A percentile compares a stretch with the other conserved stretches of the same genome.
phyloP scores from a whole-genome alignment of 441 rosid species.

The Bruguiera hainesii region DNA sequence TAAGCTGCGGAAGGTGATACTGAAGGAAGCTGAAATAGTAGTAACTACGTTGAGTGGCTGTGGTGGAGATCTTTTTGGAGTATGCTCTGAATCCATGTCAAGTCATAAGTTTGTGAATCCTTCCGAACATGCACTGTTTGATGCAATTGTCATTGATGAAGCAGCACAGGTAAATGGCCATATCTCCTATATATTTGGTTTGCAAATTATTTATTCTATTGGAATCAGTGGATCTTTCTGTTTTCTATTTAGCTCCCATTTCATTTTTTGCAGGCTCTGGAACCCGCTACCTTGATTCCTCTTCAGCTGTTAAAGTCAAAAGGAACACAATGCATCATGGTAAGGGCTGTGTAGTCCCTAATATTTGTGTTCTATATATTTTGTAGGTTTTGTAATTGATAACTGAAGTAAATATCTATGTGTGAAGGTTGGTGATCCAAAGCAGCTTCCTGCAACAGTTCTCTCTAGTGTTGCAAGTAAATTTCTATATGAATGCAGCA shows the following conservation, averaged over 20 bases:
- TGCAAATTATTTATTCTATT: conserved; percentile 14
- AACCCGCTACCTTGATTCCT: conserved; percentile 98
- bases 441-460: conserved; percentile 99
- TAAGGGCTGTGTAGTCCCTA: conserved; percentile 27
- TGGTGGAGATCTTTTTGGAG: conserved; percentile 97
- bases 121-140: conserved; percentile 83
- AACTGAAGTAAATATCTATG: conserved; percentile 21
- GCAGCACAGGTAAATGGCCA: conserved; percentile 77
- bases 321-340: conserved; percentile 94
- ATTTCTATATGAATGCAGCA: conserved; percentile 86
- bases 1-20: conserved; percentile 74
- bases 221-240: conserved; percentile 11
- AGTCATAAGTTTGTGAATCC: conserved; percentile 67
- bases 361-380: conserved; percentile 1
- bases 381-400: conserved; percentile 8
- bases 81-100: conserved; percentile 83
- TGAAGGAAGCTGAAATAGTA: conserved; percentile 96
- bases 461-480: conserved; percentile 96
- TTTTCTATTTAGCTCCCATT: conserved; percentile 20
- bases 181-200: no score
- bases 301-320: conserved; percentile 87
- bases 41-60: conserved; percentile 95
- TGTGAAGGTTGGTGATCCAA: conserved; percentile 96
- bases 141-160: conserved; percentile 97
- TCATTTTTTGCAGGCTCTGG: conserved; percentile 71